Conservation (phyloP, 306 rosid species). For the Acmispon strigosus region DNA sequence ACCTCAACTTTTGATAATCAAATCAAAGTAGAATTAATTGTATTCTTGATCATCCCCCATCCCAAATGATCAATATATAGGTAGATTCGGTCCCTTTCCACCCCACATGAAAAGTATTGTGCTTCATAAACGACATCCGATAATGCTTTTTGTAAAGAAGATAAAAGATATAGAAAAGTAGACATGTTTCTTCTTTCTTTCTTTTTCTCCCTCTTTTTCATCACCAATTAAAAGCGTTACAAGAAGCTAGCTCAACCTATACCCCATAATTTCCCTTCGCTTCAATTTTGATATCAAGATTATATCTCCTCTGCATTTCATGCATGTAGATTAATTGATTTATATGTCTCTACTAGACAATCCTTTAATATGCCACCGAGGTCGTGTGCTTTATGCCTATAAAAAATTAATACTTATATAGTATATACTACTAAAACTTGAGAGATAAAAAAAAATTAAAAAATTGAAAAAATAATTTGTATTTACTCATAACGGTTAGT, state of each 20-base stretch:
- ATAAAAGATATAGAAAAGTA: slow-evolving; percentile 10
- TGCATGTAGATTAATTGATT: neutral
- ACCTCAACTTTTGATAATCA: slow-evolving; percentile 10
- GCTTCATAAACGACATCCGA: slow-evolving; percentile 26
- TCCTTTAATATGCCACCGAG: no score
- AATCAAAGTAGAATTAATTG: slow-evolving; percentile 4
- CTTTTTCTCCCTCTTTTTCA: neutral
- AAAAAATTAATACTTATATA: no score
- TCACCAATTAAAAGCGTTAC: slow-evolving; percentile 13
- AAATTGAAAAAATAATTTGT: no score
- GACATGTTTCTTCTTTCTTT: neutral
- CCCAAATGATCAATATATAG: slow-evolving; percentile 3
- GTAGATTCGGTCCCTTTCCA: slow-evolving; percentile 25
- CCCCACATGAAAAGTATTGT: slow-evolving; percentile 22
- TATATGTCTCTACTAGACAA: no score
- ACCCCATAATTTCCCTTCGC: no score
- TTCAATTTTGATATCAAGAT: neutral
- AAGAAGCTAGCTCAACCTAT: slow-evolving; percentile 3
- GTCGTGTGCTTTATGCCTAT: no score
- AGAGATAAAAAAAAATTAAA: no score
- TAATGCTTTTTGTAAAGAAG: slow-evolving; percentile 32
- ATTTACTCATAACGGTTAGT: no score
- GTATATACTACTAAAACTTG: no score
- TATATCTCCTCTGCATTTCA: neutral
- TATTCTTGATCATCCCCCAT: neutral